Evolutionary conservation across 768 basidiomycete genomes (phyloP), one percentile per base, ranked within the genome.

Genomic region (Cantharellus cinnabarinus): DNA sequence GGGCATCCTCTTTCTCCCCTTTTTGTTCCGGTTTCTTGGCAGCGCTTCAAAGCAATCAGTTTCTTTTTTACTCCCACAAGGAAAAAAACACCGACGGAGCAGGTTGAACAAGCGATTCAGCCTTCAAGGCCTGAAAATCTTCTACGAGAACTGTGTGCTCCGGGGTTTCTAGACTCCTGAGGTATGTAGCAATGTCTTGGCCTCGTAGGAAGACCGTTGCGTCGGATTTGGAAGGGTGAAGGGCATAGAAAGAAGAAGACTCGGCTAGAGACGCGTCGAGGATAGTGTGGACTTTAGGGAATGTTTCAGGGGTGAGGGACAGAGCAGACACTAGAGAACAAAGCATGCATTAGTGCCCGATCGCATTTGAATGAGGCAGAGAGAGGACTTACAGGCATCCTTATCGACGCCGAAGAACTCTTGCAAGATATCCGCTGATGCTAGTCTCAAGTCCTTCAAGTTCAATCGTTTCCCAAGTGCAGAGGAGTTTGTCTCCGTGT

Each of bases 321-420:
- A 97, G 75, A 10, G 82, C 81, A 29, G 90, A 91, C 42, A 95
- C 90, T 91, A 64, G 14, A 56, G 5, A 51, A 51, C 20, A 29
- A 29, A 29, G 20, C 29, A 48, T 29, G 0, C 10, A 48, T 48
- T 10, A 48, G 44, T 29, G 29, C 10, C 44, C 44, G 44, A 48
- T 48, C 44, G 44, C 1, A 54, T 54, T 7, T 37, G 42, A 42
- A 40, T 14, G 38, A 42, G 37, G 14, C 5, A 35, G 41, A 38
- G 42, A 14, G 14, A 14, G 56, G 14, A 57, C 56, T 10, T 42
- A 91, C 89, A 71, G 52, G 88, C 86, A 70, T 91, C 81, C 72
- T 93, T 94, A 69, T 85, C 79, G 52, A 87, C 76, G 2, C 74
- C 71, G 68, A 95, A 85, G 73, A 94, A 86, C 64, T 91, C 84